Conservation (phyloP, 2,329 filamentous ascomycete genomes). For the Pyrenophora seminiperda region DNA sequence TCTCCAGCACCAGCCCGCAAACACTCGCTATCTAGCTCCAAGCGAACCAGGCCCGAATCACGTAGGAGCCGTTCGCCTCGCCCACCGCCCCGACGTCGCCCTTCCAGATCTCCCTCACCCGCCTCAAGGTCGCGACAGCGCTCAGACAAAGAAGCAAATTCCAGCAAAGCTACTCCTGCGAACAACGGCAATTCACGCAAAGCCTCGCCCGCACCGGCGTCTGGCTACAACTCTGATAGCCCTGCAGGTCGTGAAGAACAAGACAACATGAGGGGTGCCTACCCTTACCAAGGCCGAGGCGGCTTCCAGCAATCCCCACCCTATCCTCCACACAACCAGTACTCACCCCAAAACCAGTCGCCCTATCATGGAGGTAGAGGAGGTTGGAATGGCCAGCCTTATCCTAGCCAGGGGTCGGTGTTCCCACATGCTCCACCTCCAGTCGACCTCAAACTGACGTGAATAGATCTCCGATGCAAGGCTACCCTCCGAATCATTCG, state of each 20-base stretch:
- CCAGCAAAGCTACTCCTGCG: slow-evolving; percentile 17
- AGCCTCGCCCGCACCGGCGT: slow-evolving; percentile 35
- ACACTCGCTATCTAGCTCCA: slow-evolving; percentile 29
- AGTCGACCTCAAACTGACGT: slow-evolving; percentile 30
- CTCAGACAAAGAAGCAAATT: slow-evolving; percentile 25
- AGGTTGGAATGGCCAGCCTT: slow-evolving; percentile 55
- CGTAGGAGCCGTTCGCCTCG: slow-evolving; percentile 35
- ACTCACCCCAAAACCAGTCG: slow-evolving; percentile 66
- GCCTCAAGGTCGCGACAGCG: slow-evolving; percentile 19
- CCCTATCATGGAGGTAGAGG: slow-evolving; percentile 63
- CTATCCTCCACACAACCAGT: slow-evolving; percentile 62
- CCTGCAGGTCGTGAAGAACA: slow-evolving; percentile 34
- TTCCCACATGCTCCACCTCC: neutral
- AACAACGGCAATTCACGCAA: slow-evolving; percentile 28
- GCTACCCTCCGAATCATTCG: slow-evolving; percentile 62
- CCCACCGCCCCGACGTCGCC: slow-evolving; percentile 29
- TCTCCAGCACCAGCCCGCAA: slow-evolving; percentile 35
- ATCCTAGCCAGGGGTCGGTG: slow-evolving; percentile 58
- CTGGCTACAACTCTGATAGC: slow-evolving; percentile 40
- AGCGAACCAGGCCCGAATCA: slow-evolving; percentile 24
- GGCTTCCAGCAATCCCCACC: slow-evolving; percentile 64
- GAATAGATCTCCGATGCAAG: slow-evolving; percentile 54
- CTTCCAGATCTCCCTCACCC: slow-evolving; percentile 38
- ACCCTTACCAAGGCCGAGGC: slow-evolving; percentile 46
- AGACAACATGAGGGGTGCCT: slow-evolving; percentile 45